phyloP scores from a whole-genome alignment of 2,329 filamentous ascomycete genomes.

The Monilinia aucupariae region DNA sequence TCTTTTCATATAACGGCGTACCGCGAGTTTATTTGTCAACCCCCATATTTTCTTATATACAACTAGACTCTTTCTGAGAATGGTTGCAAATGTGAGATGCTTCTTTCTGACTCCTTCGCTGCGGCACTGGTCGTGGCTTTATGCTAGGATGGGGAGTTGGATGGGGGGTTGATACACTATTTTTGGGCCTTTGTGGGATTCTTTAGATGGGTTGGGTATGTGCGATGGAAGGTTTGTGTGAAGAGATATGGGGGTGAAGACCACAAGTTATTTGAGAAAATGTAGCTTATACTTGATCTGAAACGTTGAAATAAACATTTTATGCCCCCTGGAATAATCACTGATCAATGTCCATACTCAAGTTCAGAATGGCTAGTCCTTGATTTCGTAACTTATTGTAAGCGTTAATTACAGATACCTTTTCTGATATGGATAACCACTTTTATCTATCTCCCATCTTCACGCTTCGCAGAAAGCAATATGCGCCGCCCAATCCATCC shows the following conservation, averaged over 20 bases:
- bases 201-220: neutral
- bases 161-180: slow-evolving; percentile 9
- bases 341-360: no score
- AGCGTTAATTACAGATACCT: no score
- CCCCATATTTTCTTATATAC: slow-evolving; percentile 21
- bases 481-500: slow-evolving; percentile 24
- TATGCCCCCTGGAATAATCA: no score
- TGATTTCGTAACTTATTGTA: neutral
- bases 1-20: slow-evolving; percentile 29
- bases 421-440: no score
- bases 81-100: slow-evolving; percentile 10
- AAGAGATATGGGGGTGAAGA: neutral
- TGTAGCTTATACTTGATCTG: neutral
- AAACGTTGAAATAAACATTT: no score
- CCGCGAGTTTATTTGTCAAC: slow-evolving; percentile 27
- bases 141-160: slow-evolving; percentile 7
- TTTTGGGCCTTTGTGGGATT: neutral
- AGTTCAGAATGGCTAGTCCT: neutral
- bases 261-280: no score
- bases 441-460: neutral
- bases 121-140: slow-evolving; percentile 12
- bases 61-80: slow-evolving; percentile 19
- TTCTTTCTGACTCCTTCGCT: slow-evolving; percentile 16
- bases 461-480: slow-evolving; percentile 24
- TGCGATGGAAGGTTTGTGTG: neutral